Evolutionary conservation across 768 basidiomycete genomes (phyloP).

Genomic region (Naganishia randhawae): DNA sequence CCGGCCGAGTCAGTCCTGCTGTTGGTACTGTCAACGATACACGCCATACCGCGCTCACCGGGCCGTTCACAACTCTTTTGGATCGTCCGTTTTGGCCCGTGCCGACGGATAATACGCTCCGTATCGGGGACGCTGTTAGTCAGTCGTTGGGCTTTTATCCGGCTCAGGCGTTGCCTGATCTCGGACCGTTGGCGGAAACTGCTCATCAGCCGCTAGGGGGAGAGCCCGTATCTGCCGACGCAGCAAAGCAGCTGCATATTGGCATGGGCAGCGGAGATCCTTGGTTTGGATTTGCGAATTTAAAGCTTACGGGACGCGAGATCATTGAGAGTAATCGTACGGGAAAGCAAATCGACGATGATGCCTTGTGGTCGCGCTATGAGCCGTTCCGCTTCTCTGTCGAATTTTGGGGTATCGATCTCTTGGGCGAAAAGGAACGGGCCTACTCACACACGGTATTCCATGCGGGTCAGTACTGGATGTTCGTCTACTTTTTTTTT

Average conservation of each 20-base stretch:
- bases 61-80: constrained; percentile 26
- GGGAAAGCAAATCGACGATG: constrained; percentile 6
- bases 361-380: constrained; percentile 42
- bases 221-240: too few relatives aligned
- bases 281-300: constrained; percentile 19
- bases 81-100: constrained; percentile 62
- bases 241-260: not conserved
- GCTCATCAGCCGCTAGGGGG: not conserved
- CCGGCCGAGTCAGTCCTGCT: not conserved
- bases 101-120: constrained; percentile 64
- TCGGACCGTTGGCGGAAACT: constrained; percentile 37
- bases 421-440: constrained; percentile 76
- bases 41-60: not conserved
- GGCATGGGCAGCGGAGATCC: constrained; percentile 11
- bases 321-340: constrained; percentile 12
- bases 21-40: too few relatives aligned
- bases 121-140: constrained; percentile 66
- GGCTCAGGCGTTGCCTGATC: constrained; percentile 37
- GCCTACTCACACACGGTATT: constrained; percentile 80
- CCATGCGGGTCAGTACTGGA: constrained; percentile 62
- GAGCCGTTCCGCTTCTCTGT: constrained; percentile 67
- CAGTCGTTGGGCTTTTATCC: not conserved
- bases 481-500: not conserved
- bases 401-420: constrained; percentile 83
- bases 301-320: constrained; percentile 25